phyloP scores from a whole-genome alignment of 768 basidiomycete species.

The Naematelia encephala region DNA sequence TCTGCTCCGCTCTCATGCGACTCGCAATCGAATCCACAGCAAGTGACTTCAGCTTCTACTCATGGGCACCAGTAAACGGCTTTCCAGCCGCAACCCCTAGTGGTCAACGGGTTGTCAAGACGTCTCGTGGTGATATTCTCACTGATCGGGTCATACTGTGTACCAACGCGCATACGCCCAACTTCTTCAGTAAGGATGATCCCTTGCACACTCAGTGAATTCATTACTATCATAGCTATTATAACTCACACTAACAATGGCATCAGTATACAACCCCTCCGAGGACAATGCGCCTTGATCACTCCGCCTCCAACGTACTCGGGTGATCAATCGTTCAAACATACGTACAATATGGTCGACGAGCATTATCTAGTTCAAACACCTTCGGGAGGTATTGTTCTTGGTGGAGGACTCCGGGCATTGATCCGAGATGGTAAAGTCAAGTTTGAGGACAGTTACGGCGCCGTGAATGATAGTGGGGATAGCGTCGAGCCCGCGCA shows the following conservation, averaged over 20 bases:
- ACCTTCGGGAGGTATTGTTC: constrained; percentile 20
- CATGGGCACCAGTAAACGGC: constrained; percentile 24
- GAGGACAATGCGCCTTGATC: constrained; percentile 31
- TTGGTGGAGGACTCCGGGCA: constrained; percentile 14
- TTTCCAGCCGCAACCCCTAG: not conserved
- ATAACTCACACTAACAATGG: not conserved
- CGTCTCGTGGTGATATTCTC: constrained; percentile 11
- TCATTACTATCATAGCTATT: not conserved
- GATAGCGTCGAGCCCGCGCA: constrained; percentile 4
- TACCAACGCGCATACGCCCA: constrained; percentile 5
- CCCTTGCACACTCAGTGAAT: not conserved
- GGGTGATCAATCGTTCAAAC: constrained; percentile 16
- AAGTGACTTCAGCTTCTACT: constrained; percentile 16
- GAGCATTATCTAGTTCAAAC: constrained; percentile 28
- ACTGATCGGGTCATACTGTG: constrained; percentile 23
- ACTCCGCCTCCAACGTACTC: constrained; percentile 25
- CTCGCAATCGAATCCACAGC: constrained; percentile 12
- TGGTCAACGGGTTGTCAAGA: constrained; percentile 7
- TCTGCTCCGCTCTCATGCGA: constrained; percentile 21
- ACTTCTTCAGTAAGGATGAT: constrained; percentile 1
- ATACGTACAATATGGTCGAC: constrained; percentile 30
- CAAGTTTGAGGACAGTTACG: constrained; percentile 10
- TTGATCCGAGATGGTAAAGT: constrained; percentile 12
- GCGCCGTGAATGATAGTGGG: constrained; percentile 18
- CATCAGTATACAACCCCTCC: constrained; percentile 23